These are phyloP conservation scores for Sclerotiophoma versabilis DNA, from an alignment of 2,329 filamentous ascomycete species.

Conservation along the genomic window DNA sequence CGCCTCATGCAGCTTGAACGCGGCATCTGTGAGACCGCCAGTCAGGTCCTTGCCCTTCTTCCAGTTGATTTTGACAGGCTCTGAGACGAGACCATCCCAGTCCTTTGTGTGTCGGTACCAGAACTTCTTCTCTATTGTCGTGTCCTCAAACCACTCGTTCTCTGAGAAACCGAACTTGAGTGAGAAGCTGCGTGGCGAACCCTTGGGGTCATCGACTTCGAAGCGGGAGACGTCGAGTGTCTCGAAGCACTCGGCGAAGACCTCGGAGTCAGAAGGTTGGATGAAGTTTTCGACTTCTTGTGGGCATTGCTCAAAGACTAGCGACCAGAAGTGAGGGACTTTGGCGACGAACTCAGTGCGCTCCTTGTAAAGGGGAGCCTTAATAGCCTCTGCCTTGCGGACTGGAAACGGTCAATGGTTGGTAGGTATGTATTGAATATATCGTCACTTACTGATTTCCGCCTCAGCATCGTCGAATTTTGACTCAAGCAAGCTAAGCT, in stretches of 20 bases:
- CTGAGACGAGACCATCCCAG: constrained; percentile 81
- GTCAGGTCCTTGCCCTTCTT: constrained; percentile 80
- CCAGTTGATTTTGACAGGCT: constrained; percentile 87
- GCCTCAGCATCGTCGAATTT: constrained; percentile 85
- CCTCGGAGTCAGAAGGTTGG: constrained; percentile 76
- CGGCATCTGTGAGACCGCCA: constrained; percentile 77
- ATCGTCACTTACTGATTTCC: constrained; percentile 70
- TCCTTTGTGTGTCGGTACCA: constrained; percentile 76
- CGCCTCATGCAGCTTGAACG: constrained; percentile 72
- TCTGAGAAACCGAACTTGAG: constrained; percentile 76
- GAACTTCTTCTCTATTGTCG: constrained; percentile 87
- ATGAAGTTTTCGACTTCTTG: constrained; percentile 88
- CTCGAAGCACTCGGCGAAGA: constrained; percentile 73
- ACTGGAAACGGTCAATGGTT: constrained; percentile 58
- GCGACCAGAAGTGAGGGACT: constrained; percentile 92
- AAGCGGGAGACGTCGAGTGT: constrained; percentile 79
- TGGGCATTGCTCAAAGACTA: constrained; percentile 87
- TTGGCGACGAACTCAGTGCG: constrained; percentile 73
- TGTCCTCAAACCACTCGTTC: constrained; percentile 84
- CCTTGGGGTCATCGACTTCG: constrained; percentile 71
- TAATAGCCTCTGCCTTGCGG: constrained; percentile 73
- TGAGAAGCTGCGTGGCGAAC: constrained; percentile 80
- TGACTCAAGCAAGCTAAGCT: constrained; percentile 79
- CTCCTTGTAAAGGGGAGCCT: constrained; percentile 75
- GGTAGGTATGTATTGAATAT: background rate